phyloP scores from a whole-genome alignment of 352 stramenopile genomes.

The Saprolegnia diclina region DNA sequence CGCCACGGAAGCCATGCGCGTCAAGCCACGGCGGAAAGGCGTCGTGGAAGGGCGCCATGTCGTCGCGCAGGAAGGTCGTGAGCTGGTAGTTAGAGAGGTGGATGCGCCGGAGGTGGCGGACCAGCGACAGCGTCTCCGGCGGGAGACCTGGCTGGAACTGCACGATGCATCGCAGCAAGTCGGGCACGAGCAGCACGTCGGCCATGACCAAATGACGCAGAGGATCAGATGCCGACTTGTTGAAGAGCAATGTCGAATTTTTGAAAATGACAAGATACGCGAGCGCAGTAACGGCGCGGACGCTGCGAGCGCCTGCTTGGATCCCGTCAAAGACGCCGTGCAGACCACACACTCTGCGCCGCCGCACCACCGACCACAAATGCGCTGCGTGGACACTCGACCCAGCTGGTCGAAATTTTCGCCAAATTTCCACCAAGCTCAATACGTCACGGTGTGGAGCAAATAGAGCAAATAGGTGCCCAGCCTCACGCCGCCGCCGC shows the following conservation, averaged over 20 bases:
- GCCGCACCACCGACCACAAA: too few relatives aligned
- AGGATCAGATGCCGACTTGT: not conserved
- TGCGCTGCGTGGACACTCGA: too few relatives aligned
- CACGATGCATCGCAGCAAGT: not conserved
- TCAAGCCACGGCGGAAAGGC: not conserved
- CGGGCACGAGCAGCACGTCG: not conserved
- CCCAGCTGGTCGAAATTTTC: too few relatives aligned
- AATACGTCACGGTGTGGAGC: too few relatives aligned
- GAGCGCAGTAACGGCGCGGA: too few relatives aligned
- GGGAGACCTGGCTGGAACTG: not conserved
- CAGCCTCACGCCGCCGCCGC: too few relatives aligned
- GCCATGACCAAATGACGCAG: not conserved
- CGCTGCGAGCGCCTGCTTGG: too few relatives aligned
- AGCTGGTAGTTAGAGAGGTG: not conserved
- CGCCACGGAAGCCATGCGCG: not conserved
- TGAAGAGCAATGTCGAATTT: not conserved
- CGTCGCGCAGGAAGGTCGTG: not conserved
- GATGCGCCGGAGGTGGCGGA: not conserved
- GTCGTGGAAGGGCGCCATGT: slow-evolving; percentile 2
- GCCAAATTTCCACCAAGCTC: too few relatives aligned
- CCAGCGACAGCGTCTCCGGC: not conserved
- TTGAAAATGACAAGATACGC: not conserved
- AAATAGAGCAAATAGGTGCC: too few relatives aligned
- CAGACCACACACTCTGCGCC: too few relatives aligned
- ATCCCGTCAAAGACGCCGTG: too few relatives aligned